phyloP scores from a whole-genome alignment of 768 basidiomycete genomes.

The Kwoniella botswanensis region DNA sequence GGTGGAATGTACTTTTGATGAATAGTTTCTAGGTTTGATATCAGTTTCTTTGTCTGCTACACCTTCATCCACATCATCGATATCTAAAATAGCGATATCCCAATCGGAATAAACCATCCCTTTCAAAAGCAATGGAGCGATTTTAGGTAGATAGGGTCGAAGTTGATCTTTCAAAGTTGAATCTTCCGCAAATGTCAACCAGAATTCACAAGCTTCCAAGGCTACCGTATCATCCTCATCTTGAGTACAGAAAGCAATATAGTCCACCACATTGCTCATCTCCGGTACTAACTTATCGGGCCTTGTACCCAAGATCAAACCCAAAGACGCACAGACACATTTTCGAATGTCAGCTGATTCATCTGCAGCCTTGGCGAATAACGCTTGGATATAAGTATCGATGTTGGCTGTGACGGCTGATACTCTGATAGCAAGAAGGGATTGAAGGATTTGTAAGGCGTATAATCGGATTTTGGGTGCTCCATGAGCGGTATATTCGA shows the following conservation, averaged over 20 bases:
- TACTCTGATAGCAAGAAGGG: slow-evolving; percentile 84
- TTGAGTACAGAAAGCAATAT: slow-evolving; percentile 98
- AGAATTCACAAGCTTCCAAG: slow-evolving; percentile 98
- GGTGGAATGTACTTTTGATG: slow-evolving; percentile 79
- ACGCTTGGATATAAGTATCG: slow-evolving; percentile 86
- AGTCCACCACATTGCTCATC: slow-evolving; percentile 92
- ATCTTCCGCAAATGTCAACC: slow-evolving; percentile 98
- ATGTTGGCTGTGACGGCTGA: slow-evolving; percentile 89
- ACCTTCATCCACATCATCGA: slow-evolving; percentile 78
- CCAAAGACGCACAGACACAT: slow-evolving; percentile 93
- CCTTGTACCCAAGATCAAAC: slow-evolving; percentile 85
- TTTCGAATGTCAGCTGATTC: slow-evolving; percentile 91
- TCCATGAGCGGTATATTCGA: slow-evolving; percentile 81
- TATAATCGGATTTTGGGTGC: slow-evolving; percentile 88
- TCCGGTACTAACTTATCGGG: slow-evolving; percentile 97
- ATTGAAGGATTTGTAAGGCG: slow-evolving; percentile 90
- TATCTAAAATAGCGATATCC: slow-evolving; percentile 92
- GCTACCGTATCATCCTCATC: slow-evolving; percentile 95
- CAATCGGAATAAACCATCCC: slow-evolving; percentile 98
- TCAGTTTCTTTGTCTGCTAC: slow-evolving; percentile 94
- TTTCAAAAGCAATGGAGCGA: slow-evolving; percentile 91
- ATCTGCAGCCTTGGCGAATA: slow-evolving; percentile 95
- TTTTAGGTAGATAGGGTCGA: slow-evolving; percentile 83
- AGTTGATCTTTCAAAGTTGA: slow-evolving; percentile 81
- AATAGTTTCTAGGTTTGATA: slow-evolving; percentile 94